Evolutionary conservation across 2,329 filamentous ascomycete species (phyloP).

Genomic region (Neurospora crassa): DNA sequence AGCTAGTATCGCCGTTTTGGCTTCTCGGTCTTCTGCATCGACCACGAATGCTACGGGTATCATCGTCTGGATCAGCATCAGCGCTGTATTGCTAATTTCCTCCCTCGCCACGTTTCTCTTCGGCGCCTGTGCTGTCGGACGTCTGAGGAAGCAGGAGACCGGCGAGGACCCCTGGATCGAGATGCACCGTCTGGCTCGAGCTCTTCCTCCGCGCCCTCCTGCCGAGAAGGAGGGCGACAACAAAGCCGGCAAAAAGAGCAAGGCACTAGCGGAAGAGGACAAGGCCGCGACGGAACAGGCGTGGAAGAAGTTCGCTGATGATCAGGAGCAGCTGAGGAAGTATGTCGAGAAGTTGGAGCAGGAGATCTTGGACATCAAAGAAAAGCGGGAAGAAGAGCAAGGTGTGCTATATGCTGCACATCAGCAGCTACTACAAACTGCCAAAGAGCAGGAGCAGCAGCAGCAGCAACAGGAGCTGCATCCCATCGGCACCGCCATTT

Average conservation of each 20-base stretch:
- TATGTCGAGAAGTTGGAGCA: constrained; percentile 20
- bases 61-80: constrained; percentile 7
- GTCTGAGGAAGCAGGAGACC: constrained; percentile 1
- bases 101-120: constrained; percentile 3
- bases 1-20: constrained; percentile 9
- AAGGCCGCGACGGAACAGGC: constrained; percentile 7
- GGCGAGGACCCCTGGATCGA: constrained; percentile 13
- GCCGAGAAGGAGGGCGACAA: constrained; percentile 5
- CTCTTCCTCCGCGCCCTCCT: constrained; percentile 16
- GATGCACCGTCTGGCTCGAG: constrained; percentile 9
- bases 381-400: not conserved
- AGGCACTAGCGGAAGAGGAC: not conserved
- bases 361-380: constrained; percentile 12
- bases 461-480: not conserved
- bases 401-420: not conserved
- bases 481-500: not conserved
- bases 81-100: constrained; percentile 6
- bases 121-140: constrained; percentile 5
- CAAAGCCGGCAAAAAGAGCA: not conserved
- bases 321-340: constrained; percentile 15
- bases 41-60: not conserved
- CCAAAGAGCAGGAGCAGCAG: not conserved
- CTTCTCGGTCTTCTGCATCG: not conserved
- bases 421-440: not conserved
- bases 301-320: constrained; percentile 17